A percentile compares a stretch with the other conserved stretches of the same genome.
Conservation (phyloP, 1,139 yeast species). For the Blastobotrys ciferrii region DNA sequence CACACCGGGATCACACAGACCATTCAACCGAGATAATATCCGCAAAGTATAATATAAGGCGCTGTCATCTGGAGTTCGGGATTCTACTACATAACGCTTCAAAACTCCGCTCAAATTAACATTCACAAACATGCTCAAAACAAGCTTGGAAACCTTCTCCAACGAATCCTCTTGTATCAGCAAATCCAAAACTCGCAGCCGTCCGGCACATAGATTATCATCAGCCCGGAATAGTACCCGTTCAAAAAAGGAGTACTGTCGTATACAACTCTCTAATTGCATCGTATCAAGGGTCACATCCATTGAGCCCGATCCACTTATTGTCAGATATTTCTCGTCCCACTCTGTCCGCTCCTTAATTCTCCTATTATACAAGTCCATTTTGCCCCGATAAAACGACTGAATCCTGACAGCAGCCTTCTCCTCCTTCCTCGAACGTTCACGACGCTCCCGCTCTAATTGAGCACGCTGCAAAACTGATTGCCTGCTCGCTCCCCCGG, state of each 20-base stretch:
- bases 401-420: slow-evolving; percentile 55
- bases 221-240: slow-evolving; percentile 10
- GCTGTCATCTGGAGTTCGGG: neutral
- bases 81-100: neutral
- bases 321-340: slow-evolving; percentile 17
- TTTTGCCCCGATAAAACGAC: slow-evolving; percentile 29
- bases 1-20: neutral
- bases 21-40: neutral
- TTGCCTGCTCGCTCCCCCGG: slow-evolving; percentile 30
- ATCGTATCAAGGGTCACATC: slow-evolving; percentile 7
- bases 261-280: slow-evolving; percentile 12
- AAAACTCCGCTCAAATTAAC: neutral
- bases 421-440: slow-evolving; percentile 49
- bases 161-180: neutral
- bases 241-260: slow-evolving; percentile 18
- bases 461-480: slow-evolving; percentile 60
- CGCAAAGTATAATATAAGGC: neutral
- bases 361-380: neutral
- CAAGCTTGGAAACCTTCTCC: neutral
- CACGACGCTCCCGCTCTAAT: slow-evolving; percentile 65
- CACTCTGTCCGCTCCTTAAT: slow-evolving; percentile 22
- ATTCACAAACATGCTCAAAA: neutral
- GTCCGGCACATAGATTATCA: slow-evolving; percentile 14
- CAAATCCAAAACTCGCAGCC: slow-evolving; percentile 1
- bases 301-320: slow-evolving; percentile 6